A percentile compares a stretch with the other conserved stretches of the same genome.
phyloP scores from a whole-genome alignment of 2,329 filamentous ascomycete genomes.

The Didymella keratinophila region DNA sequence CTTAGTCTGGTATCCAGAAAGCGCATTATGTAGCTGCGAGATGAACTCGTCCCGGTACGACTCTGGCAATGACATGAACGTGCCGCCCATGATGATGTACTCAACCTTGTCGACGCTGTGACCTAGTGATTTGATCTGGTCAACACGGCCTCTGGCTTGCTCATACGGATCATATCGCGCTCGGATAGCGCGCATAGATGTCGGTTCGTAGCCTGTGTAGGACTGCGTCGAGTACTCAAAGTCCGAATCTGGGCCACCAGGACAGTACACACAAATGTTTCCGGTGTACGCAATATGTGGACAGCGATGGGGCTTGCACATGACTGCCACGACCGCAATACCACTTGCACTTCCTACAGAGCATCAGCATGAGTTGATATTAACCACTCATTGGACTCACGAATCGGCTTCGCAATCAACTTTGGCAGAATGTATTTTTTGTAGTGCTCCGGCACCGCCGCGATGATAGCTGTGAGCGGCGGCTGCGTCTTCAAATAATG shows the following conservation, averaged over 20 bases:
- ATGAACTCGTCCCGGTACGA: constrained; percentile 94
- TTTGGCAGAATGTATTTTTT: constrained; percentile 99
- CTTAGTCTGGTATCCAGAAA: constrained; percentile 92
- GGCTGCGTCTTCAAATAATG: constrained; percentile 88
- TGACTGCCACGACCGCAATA: constrained; percentile 97
- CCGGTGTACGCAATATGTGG: constrained; percentile 98
- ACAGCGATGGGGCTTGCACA: constrained; percentile 98
- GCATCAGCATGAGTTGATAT: constrained; percentile 9
- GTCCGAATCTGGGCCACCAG: constrained; percentile 95
- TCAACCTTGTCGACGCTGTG: constrained; percentile 99
- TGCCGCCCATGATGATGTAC: constrained; percentile 99
- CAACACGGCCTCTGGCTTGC: constrained; percentile 92
- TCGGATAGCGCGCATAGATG: constrained; percentile 96
- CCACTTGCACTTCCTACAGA: constrained; percentile 85
- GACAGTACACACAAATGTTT: constrained; percentile 99
- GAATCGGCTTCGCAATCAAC: constrained; percentile 94
- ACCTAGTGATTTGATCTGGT: constrained; percentile 93
- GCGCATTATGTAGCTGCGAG: constrained; percentile 92
- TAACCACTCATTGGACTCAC: constrained; percentile 57
- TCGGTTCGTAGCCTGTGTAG: constrained; percentile 98
- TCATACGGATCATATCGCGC: constrained; percentile 98
- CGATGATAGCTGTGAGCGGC: constrained; percentile 94
- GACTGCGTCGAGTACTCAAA: constrained; percentile 99
- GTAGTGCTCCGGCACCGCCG: constrained; percentile 98
- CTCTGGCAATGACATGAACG: constrained; percentile 94